phyloP scores from a whole-genome alignment of 2,329 filamentous ascomycete species.

The Sarocladium brachiariae region DNA sequence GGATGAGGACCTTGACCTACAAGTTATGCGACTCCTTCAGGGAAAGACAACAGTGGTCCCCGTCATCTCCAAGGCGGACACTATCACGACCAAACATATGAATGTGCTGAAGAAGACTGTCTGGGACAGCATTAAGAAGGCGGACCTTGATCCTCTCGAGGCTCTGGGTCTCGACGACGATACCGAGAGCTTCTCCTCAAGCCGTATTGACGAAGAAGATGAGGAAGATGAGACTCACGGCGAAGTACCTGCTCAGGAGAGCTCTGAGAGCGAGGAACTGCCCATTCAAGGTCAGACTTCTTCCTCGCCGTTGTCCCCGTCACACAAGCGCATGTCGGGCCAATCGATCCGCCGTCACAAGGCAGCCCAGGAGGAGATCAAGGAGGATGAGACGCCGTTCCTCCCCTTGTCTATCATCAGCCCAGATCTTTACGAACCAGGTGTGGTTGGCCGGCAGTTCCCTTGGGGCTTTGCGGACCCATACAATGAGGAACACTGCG shows the following conservation, averaged over 20 bases:
- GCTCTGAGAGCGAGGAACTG: slow-evolving; percentile 26
- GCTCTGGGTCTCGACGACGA: slow-evolving; percentile 76
- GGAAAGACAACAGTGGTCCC: slow-evolving; percentile 94
- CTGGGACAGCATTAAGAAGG: slow-evolving; percentile 78
- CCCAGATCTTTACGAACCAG: slow-evolving; percentile 82
- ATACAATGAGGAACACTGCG: slow-evolving; percentile 84
- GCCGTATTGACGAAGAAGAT: slow-evolving; percentile 50
- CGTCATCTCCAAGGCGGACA: slow-evolving; percentile 94
- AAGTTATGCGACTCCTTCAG: slow-evolving; percentile 79
- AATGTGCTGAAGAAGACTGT: slow-evolving; percentile 82
- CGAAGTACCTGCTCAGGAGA: background rate
- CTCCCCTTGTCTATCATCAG: slow-evolving; percentile 90
- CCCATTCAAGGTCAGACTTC: slow-evolving; percentile 30
- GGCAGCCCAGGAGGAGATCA: slow-evolving; percentile 34
- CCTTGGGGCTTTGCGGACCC: slow-evolving; percentile 97
- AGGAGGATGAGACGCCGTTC: slow-evolving; percentile 55
- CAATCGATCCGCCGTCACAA: slow-evolving; percentile 39
- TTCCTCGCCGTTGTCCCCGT: slow-evolving; percentile 28
- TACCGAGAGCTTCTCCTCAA: slow-evolving; percentile 48
- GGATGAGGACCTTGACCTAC: slow-evolving; percentile 84
- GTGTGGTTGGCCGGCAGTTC: slow-evolving; percentile 76
- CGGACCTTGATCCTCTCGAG: slow-evolving; percentile 82
- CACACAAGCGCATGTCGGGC: slow-evolving; percentile 39
- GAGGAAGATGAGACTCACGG: slow-evolving; percentile 27
- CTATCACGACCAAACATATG: slow-evolving; percentile 94